Percentiles rank a stretch among this genome's conserved stretches.
phyloP scores from a whole-genome alignment of 139 green algal species.

The Chlamydomonas applanata region DNA sequence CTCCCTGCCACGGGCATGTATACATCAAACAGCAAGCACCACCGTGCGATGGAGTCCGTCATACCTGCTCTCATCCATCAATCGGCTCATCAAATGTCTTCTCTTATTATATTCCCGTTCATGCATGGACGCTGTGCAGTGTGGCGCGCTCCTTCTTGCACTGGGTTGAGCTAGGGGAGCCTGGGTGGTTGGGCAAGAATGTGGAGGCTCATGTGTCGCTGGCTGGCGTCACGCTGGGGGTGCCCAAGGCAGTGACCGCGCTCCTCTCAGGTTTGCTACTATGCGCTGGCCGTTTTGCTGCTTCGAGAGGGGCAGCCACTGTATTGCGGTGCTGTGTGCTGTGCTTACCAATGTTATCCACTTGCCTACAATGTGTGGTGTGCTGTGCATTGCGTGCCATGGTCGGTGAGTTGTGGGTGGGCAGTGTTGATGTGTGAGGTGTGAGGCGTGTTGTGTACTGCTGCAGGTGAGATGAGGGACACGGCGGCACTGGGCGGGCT shows the following conservation, averaged over 20 bases:
- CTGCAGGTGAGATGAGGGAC: constrained; percentile 64
- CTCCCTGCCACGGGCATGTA: no score
- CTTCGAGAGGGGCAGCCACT: no score
- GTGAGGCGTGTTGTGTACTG: neutral
- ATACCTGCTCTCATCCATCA: no score
- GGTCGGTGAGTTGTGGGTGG: neutral
- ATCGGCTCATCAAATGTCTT: no score
- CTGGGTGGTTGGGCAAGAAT: constrained; percentile 70
- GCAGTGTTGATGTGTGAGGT: neutral
- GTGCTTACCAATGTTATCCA: neutral
- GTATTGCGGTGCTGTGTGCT: no score
- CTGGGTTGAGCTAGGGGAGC: constrained; percentile 42
- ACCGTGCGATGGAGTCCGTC: no score
- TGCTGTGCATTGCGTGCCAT: neutral
- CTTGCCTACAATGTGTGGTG: neutral
- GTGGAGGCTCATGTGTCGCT: constrained; percentile 67
- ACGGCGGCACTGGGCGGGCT: constrained; percentile 58
- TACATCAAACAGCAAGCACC: no score
- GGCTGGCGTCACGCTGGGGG: constrained; percentile 64
- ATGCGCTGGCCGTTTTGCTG: no score
- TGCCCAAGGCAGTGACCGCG: constrained; percentile 68
- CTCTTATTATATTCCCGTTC: no score
- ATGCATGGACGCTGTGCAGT: neutral
- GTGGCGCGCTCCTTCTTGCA: constrained; percentile 44
- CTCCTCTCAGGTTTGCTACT: constrained; percentile 55